phyloP scores from a whole-genome alignment of 257 asterid genomes.

The Capsicum baccatum region DNA sequence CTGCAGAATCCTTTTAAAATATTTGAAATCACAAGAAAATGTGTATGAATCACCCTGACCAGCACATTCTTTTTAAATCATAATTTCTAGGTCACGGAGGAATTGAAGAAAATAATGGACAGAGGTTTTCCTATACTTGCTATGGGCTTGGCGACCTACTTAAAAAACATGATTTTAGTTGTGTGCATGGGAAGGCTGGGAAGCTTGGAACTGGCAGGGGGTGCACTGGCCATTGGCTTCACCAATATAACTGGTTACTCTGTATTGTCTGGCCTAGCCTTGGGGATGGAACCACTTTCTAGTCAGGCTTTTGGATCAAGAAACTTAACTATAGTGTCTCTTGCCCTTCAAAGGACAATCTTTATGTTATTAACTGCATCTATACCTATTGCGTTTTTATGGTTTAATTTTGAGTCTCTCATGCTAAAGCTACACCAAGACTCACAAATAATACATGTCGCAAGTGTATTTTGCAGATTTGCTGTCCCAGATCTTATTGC shows the following conservation, averaged over 20 bases:
- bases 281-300: conserved; percentile 97
- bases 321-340: conserved; percentile 57
- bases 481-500: conserved; percentile 86
- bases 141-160: conserved; percentile 77
- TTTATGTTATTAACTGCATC: conserved; percentile 68
- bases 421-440: conserved; percentile 83
- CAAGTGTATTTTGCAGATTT: conserved; percentile 70
- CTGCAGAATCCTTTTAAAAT: conserved; percentile 34
- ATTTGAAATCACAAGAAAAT: conserved; percentile 34
- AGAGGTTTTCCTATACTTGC: conserved; percentile 73
- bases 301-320: conserved; percentile 92
- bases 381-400: conserved; percentile 69
- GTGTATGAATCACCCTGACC: conserved; percentile 31
- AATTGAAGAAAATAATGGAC: conserved; percentile 65
- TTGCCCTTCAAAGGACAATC: conserved; percentile 71
- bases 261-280: conserved; percentile 82
- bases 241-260: conserved; percentile 96
- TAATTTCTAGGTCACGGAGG: conserved; percentile 64
- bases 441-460: conserved; percentile 64
- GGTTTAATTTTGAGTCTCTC: conserved; percentile 82
- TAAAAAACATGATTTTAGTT: conserved; percentile 83
- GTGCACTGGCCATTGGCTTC: conserved; percentile 95
- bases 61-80: background rate
- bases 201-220: conserved; percentile 91
- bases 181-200: conserved; percentile 93